These are phyloP conservation scores for Rubia yunnanensis DNA, from an alignment of 257 asterid species.

Conservation along the genomic window DNA sequence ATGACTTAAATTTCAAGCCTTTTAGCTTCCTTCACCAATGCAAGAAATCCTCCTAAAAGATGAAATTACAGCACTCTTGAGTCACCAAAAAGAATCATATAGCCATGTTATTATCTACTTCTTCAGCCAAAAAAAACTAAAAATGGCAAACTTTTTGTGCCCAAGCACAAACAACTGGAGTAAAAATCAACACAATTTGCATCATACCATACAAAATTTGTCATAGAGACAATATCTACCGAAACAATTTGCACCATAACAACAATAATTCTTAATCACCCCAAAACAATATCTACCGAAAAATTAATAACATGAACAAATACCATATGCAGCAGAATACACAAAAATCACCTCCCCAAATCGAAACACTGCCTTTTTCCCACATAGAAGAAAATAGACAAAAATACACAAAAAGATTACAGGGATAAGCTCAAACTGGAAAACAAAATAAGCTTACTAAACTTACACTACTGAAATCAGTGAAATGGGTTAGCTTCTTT, in stretches of 20 bases:
- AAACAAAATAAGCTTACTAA: slow-evolving; percentile 5
- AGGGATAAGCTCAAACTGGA: background rate
- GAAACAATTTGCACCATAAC: background rate
- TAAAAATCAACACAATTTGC: background rate
- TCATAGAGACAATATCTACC: no score
- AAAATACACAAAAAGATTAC: background rate
- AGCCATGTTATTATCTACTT: background rate
- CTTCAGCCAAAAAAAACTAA: background rate
- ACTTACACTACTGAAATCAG: slow-evolving; percentile 1
- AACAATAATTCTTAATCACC: background rate
- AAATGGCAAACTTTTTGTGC: background rate
- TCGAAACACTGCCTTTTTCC: background rate
- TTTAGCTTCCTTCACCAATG: background rate
- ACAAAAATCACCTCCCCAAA: background rate
- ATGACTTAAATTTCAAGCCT: background rate
- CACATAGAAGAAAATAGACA: slow-evolving; percentile 1
- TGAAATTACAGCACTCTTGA: background rate
- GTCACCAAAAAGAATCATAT: background rate
- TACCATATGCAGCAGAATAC: background rate
- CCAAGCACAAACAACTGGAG: background rate
- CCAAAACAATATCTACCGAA: background rate
- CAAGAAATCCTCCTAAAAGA: background rate
- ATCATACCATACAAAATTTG: no score
- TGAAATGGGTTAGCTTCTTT: background rate
- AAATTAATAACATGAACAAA: background rate